Percentiles rank a stretch among this genome's conserved stretches.
These are phyloP conservation scores for Gossypium stocksii DNA, from an alignment of 345 rosid genomes.

Conservation along the genomic window DNA sequence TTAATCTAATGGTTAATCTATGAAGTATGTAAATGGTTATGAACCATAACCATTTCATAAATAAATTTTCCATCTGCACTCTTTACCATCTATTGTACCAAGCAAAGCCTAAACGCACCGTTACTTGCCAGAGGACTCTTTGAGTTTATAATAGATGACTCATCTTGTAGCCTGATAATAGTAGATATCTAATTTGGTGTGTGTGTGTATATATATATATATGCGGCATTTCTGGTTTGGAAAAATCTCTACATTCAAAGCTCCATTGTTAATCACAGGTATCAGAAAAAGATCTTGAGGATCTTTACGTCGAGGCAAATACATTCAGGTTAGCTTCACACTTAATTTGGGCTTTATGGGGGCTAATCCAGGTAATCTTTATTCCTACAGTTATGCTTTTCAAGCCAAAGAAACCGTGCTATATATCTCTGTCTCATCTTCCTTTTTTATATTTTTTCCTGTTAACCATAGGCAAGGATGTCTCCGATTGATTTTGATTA, in stretches of 20 bases:
- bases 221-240: neutral
- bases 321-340: slow-evolving; percentile 77
- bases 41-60: too few species aligned
- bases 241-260: neutral
- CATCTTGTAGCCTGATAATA: too few species aligned
- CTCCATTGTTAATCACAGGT: slow-evolving; percentile 32
- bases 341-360: slow-evolving; percentile 91
- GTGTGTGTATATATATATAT: neutral
- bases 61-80: neutral
- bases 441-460: neutral
- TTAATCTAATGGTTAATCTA: too few species aligned
- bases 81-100: neutral
- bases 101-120: too few species aligned
- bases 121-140: neutral
- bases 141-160: neutral
- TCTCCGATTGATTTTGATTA: slow-evolving; percentile 88
- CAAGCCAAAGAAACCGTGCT: slow-evolving; percentile 5
- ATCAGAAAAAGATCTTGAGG: slow-evolving; percentile 54
- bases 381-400: neutral
- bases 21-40: slow-evolving; percentile 38
- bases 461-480: slow-evolving; percentile 68
- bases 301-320: slow-evolving; percentile 61
- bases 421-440: neutral
- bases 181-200: neutral
- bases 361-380: slow-evolving; percentile 65